Base-by-base conservation (phyloP, 352 stramenopile genomes). In the Thraustochytrium striatum region DNA sequence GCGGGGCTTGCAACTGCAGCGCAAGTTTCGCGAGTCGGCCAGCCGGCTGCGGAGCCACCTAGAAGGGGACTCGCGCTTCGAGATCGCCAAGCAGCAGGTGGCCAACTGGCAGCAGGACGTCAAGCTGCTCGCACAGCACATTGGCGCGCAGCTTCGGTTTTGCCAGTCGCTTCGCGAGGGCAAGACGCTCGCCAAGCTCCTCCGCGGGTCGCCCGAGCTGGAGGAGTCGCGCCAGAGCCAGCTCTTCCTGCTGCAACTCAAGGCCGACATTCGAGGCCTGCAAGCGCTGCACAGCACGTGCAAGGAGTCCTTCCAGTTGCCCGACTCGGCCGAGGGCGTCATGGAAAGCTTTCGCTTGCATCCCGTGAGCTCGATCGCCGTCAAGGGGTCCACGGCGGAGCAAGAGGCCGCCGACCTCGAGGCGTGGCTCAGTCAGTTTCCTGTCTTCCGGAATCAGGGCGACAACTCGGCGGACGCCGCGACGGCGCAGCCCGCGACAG, bases 91-190 rank as follows among this genome's bases (percentile, higher is more conserved):
- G 35, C 28, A 38, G 1, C 65, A 62, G 30, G 41, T 75, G 39
- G 65, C 52, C 32, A 61, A 21, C 3, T 75, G 65, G 65, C 28
- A 43, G 7, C 65, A 75, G 35, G 16, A 32, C 39, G 44, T 75
- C 19, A 75, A 75, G 25, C 33, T 30, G 21, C 68, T 62, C 11
- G 25, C 21, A 5, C 52, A 62, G 50, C 65, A 75, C 11, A 75
- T 75, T 25, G 52, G 61, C 9, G 32, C 50, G 11, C 65, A 75
- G 65, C 65, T 75, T 38, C 44, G 61, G 2, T 75, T 62, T 70
- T 75, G 65, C 52, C 65, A 75, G 65, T 9, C 7, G 3, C 41
- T 75, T 5, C 21, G 65, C 8, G 33, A 75, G 30, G 50, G 50
- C 19, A 9, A 28, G 28, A 16, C 50, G 16, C 32, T 75, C 19